These are phyloP conservation scores for Aurantiochytrium sp. DNA, from an alignment of 108 stramenopile species.

Conservation along the genomic window DNA sequence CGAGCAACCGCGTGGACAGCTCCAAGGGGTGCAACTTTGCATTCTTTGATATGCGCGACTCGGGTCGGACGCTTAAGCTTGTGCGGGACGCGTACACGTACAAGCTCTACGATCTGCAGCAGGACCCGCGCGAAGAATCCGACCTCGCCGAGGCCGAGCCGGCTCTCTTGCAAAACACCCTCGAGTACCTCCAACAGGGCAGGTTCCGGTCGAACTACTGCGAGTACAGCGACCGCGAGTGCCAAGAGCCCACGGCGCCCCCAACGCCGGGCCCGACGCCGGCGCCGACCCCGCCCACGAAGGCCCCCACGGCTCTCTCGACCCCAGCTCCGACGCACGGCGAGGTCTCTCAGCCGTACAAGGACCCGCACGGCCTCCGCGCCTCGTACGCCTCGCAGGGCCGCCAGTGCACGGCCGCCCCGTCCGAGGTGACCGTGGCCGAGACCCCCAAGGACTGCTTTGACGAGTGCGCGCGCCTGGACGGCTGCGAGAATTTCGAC, in stretches of 20 bases:
- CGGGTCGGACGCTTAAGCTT: not conserved
- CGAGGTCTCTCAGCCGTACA: no score
- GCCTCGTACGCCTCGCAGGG: no score
- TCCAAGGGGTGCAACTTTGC: not conserved
- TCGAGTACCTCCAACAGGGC: not conserved
- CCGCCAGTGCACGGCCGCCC: no score
- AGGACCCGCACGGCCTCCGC: no score
- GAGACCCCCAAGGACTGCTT: no score
- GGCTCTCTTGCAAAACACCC: not conserved
- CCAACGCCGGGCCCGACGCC: not conserved
- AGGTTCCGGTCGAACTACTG: constrained; percentile 10
- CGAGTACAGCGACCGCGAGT: not conserved
- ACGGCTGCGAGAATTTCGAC: no score
- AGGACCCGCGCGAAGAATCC: not conserved
- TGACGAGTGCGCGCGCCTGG: no score
- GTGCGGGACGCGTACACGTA: not conserved
- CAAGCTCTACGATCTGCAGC: not conserved
- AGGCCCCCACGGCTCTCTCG: not conserved
- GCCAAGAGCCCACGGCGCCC: not conserved
- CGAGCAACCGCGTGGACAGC: not conserved
- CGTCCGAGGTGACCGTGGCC: no score
- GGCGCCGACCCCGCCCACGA: not conserved
- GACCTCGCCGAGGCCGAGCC: not conserved
- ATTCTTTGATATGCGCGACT: not conserved
- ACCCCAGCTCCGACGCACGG: no score